Base-by-base conservation (phyloP, 345 rosid genomes). In the Ceriops tagal region DNA sequence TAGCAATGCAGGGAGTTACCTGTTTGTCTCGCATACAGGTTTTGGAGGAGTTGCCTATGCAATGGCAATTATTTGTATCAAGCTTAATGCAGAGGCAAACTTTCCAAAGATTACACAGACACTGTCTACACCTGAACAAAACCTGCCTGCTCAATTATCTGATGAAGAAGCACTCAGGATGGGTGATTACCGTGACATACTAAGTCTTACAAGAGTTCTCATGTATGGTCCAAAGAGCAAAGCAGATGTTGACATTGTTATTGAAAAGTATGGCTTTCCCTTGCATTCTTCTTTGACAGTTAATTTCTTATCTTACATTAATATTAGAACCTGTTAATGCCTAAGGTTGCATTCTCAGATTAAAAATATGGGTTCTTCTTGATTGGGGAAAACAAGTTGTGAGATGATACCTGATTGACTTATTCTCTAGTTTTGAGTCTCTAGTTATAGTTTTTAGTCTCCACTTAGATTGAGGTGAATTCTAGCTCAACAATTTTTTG, bases 131-230 rank as follows among this genome's bases (percentile, higher is more conserved):
- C 62, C 71, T 49, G 85, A 75, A 61, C 83, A 75, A 69, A 63
- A 68, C 75, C 71, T 83, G 26, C 81, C 85, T 51, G 75, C 80
- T 70, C 75, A 78, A 73, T 78, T 81, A 43, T 83, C 92, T 66
- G 86, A 91, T 73, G 95, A 91, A 75, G 92, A 85, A 79, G 86
- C 92, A n/a, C 77, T 77, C 32, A 83, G 77, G 78, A 87, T 89
- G 96, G 97, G 95, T 35, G 99, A 95, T 66, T 91, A 92, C 66
- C 87, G 97, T n/a, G 96, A 89, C 89, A 91, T 95, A 83, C 88
- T 95, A 66, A 92, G 87, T 78, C 97, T 95, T 56, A 88, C 92
- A 27, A 87, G 97, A 86, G 99, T 95, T 75, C 93, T 95, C 59
- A 68, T 83, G 64, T 71, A 83, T 78, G 99, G 99, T 80, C 99